Base-by-base conservation (phyloP, 2,329 filamentous ascomycete species). In the Ascomycota sp. region DNA sequence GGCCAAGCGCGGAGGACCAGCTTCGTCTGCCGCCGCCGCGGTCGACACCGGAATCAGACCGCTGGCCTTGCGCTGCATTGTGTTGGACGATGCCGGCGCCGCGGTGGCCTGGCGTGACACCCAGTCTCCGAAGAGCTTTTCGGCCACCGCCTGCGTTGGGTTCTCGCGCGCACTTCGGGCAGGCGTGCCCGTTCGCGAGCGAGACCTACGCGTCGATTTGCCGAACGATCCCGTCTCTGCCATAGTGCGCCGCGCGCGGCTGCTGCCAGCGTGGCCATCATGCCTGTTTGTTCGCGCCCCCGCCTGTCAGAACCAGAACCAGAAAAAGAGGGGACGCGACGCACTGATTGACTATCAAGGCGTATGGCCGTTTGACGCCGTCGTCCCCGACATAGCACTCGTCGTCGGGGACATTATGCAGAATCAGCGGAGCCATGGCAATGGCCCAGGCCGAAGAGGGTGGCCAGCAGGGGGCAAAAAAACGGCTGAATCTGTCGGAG, bases 361-460 rank as follows among this genome's bases (percentile, higher is more conserved):
- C 71, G 44, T 74, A 76, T 2, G 71, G 71, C 36, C 71, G 56
- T 47, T 67, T 65, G 37, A 75, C 46, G 36, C 71, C 71, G 50
- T 75, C 71, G 31, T 73, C 67, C 33, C 71, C 71, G 5, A 69
- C 53, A 45, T 74, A 75, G 29, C 70, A 64, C 45, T 75, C 71
- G 30, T 75, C 70, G 38, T 75, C 70, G 33, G 70, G 69, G 37
- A 75, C 71, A 45, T 74, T 75, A 45, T 76, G 71, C 22, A 76
- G 55, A 43, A 75, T 74, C 33, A 75, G 55, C 39, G 71, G 71
- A 33, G 69, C 63, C 69, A 74, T 75, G 30, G 27, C 22, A 15
- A 7, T 8, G n/a, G 19, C 13, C 7, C 9, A 8, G 25, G 15
- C 25, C 7, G 8, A 11, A 20, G 17, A 10, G 3, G 17, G 6